Evolutionary conservation across 495 filamentous ascomycete species (phyloP).

Genomic region (Trichoderma parareesei): DNA sequence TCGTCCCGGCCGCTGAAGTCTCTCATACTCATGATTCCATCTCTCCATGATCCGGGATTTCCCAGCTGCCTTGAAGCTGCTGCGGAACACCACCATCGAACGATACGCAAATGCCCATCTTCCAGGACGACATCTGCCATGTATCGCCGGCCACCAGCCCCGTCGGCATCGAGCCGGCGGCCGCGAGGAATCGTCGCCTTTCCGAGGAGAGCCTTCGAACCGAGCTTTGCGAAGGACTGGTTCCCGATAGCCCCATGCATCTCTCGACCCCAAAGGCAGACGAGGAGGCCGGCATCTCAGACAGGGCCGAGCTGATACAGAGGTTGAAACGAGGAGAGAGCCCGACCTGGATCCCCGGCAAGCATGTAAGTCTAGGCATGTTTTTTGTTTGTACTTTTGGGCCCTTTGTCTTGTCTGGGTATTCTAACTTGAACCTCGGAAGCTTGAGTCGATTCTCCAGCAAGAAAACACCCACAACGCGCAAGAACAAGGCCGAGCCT

Average conservation of each 20-base stretch:
- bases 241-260: slow-evolving; percentile 32
- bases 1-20: not conserved
- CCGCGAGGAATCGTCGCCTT: slow-evolving; percentile 22
- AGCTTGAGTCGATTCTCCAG: slow-evolving; percentile 35
- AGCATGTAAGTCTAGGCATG: slow-evolving; percentile 46
- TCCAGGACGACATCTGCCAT: slow-evolving; percentile 38
- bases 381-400: not conserved
- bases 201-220: slow-evolving; percentile 48
- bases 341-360: slow-evolving; percentile 63
- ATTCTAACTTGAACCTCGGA: slow-evolving; percentile 11
- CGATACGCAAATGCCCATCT: slow-evolving; percentile 47
- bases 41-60: slow-evolving; percentile 13
- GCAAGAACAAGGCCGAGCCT: slow-evolving; percentile 29
- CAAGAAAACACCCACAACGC: slow-evolving; percentile 21
- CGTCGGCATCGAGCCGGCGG: slow-evolving; percentile 13
- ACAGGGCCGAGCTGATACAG: slow-evolving; percentile 75
- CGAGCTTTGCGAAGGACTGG: slow-evolving; percentile 48
- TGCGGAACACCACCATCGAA: not conserved
- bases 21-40: not conserved
- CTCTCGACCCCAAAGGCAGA: slow-evolving; percentile 22
- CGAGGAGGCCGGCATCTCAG: slow-evolving; percentile 28
- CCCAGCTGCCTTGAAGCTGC: not conserved
- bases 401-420: not conserved
- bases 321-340: slow-evolving; percentile 73
- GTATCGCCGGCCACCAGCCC: slow-evolving; percentile 14